phyloP scores from a whole-genome alignment of 208 protist species.

The Trypanosoma melophagium region DNA sequence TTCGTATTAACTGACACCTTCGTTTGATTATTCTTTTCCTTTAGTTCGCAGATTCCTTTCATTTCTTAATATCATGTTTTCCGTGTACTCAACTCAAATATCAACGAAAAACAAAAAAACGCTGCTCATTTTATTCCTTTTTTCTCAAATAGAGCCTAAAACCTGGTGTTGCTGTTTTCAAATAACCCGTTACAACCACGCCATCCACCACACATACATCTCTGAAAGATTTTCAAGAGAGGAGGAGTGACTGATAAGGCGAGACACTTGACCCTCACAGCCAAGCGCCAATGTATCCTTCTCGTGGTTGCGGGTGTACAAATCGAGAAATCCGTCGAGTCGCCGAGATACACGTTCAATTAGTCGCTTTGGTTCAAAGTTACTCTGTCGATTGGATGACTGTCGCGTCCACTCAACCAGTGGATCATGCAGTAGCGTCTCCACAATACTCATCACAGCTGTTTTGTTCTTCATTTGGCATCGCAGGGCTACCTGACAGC shows the following conservation, averaged over 20 bases:
- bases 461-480: constrained; percentile 91
- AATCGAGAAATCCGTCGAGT: constrained; percentile 81
- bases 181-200: constrained; percentile 74
- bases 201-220: constrained; percentile 98
- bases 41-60: not conserved
- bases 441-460: constrained; percentile 94
- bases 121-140: not conserved
- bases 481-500: constrained; percentile 86
- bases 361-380: constrained; percentile 46
- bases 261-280: constrained; percentile 91
- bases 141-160: not conserved
- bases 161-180: not conserved
- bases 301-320: constrained; percentile 58
- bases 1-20: not conserved
- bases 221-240: constrained; percentile 87
- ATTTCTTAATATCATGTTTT: not conserved
- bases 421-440: constrained; percentile 96
- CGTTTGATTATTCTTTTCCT: not conserved
- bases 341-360: constrained; percentile 74
- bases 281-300: constrained; percentile 78
- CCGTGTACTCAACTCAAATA: no score
- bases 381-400: constrained; percentile 12
- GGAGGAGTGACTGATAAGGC: constrained; percentile 92
- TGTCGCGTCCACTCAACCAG: constrained; percentile 91
- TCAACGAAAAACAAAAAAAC: not conserved